Conservation (phyloP, 2,329 filamentous ascomycete species). For the Macroventuria anomochaeta region DNA sequence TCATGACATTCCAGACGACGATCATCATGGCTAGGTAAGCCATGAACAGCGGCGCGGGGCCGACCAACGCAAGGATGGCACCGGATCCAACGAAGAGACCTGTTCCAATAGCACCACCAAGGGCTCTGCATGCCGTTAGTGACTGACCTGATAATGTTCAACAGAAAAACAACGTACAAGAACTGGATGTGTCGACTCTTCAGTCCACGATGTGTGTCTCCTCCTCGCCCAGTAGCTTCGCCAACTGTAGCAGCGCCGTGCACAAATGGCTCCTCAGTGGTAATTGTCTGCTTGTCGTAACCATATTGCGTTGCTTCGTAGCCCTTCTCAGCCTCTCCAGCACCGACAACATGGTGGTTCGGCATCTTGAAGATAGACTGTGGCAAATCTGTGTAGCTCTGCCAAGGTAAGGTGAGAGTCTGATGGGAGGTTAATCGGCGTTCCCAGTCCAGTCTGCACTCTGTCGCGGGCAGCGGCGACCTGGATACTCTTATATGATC, state of each 20-base stretch:
- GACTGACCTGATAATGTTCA: not conserved
- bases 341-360: constrained; percentile 30
- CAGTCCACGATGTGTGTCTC: constrained; percentile 45
- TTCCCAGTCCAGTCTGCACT: constrained; percentile 6
- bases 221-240: constrained; percentile 37
- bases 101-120: constrained; percentile 62
- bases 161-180: constrained; percentile 25
- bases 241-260: constrained; percentile 38
- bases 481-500: constrained; percentile 13
- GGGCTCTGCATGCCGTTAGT: constrained; percentile 56
- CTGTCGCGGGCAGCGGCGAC: constrained; percentile 6
- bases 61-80: constrained; percentile 40
- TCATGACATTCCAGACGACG: constrained; percentile 51
- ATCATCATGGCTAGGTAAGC: constrained; percentile 48
- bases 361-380: constrained; percentile 21
- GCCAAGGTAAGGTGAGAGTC: not conserved
- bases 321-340: constrained; percentile 36
- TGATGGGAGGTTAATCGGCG: not conserved
- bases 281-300: constrained; percentile 23
- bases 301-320: constrained; percentile 22
- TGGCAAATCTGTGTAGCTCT: not conserved
- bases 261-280: constrained; percentile 34
- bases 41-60: constrained; percentile 47
- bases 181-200: constrained; percentile 50
- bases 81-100: constrained; percentile 48